These are phyloP conservation scores for Cubamyces lactineus DNA, from an alignment of 768 basidiomycete genomes.

Conservation along the genomic window DNA sequence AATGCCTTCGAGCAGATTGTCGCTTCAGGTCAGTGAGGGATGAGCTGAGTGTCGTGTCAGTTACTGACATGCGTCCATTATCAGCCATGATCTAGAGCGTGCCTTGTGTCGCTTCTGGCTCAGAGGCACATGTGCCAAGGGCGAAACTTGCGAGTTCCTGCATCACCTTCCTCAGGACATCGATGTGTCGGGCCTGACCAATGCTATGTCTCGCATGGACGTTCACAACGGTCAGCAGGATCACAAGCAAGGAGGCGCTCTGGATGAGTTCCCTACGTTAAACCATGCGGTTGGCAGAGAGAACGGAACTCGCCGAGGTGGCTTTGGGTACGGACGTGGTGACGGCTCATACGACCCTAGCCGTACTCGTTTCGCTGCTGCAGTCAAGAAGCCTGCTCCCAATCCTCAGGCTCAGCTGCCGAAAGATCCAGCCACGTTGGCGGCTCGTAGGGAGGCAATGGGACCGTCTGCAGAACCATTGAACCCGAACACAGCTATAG, in stretches of 20 bases:
- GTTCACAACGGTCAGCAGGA: slow-evolving; percentile 53
- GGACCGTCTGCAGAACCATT: slow-evolving; percentile 63
- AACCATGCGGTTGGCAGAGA: slow-evolving; percentile 33
- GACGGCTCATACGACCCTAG: slow-evolving; percentile 69
- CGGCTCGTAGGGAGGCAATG: slow-evolving; percentile 58
- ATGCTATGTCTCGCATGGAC: slow-evolving; percentile 68
- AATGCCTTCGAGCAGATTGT: slow-evolving; percentile 95
- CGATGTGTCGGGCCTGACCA: slow-evolving; percentile 71
- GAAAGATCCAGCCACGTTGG: slow-evolving; percentile 43
- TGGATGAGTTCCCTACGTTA: slow-evolving; percentile 78
- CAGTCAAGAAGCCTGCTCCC: slow-evolving; percentile 72
- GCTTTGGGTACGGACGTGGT: slow-evolving; percentile 38
- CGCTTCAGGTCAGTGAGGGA: slow-evolving; percentile 80
- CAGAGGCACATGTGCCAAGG: slow-evolving; percentile 95
- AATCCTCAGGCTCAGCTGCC: slow-evolving; percentile 27
- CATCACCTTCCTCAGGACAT: slow-evolving; percentile 89
- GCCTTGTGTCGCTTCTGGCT: slow-evolving; percentile 98
- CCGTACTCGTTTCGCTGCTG: slow-evolving; percentile 86
- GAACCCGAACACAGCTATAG: slow-evolving; percentile 67
- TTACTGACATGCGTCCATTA: not conserved
- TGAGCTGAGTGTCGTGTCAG: not conserved
- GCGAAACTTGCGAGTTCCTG: slow-evolving; percentile 94
- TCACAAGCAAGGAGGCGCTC: slow-evolving; percentile 38
- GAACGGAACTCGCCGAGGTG: slow-evolving; percentile 44
- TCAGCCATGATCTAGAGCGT: slow-evolving; percentile 93